phyloP scores from a whole-genome alignment of 208 protist species.

The Leishmania guyanensis region DNA sequence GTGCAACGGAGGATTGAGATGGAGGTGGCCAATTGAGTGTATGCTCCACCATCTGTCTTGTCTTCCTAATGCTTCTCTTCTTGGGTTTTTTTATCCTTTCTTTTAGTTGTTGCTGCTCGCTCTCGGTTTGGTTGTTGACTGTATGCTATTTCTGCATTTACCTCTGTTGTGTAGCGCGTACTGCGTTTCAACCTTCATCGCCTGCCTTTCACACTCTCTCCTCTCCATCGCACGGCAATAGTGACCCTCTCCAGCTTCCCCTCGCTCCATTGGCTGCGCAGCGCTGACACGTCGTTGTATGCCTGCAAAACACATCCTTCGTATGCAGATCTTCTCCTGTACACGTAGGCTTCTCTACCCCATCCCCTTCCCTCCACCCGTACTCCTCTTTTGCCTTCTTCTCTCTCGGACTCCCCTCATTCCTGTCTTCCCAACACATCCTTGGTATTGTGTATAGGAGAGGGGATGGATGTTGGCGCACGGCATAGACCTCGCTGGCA shows the following conservation, averaged over 20 bases:
- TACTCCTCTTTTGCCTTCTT: not conserved
- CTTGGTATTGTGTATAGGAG: not conserved
- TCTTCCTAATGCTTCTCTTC: not conserved
- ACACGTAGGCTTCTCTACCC: not conserved
- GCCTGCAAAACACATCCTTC: not conserved
- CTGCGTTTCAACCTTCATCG: not conserved
- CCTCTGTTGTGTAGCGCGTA: not conserved
- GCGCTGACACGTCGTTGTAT: not conserved
- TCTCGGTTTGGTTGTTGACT: not conserved
- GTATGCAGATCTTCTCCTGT: not conserved
- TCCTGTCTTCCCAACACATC: not conserved
- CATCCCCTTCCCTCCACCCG: not conserved
- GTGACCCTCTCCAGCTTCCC: not conserved
- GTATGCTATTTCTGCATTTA: not conserved
- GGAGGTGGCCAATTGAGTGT: not conserved
- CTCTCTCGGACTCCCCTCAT: not conserved
- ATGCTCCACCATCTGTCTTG: not conserved
- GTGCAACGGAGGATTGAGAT: not conserved
- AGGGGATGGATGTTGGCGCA: not conserved
- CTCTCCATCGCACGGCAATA: not conserved
- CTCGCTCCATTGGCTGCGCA: not conserved
- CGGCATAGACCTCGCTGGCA: not conserved
- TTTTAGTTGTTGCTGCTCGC: not conserved
- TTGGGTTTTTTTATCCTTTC: not conserved
- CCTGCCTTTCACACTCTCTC: not conserved